Conservation (phyloP, 2,329 filamentous ascomycete genomes). For the Anisogramma anomala region DNA sequence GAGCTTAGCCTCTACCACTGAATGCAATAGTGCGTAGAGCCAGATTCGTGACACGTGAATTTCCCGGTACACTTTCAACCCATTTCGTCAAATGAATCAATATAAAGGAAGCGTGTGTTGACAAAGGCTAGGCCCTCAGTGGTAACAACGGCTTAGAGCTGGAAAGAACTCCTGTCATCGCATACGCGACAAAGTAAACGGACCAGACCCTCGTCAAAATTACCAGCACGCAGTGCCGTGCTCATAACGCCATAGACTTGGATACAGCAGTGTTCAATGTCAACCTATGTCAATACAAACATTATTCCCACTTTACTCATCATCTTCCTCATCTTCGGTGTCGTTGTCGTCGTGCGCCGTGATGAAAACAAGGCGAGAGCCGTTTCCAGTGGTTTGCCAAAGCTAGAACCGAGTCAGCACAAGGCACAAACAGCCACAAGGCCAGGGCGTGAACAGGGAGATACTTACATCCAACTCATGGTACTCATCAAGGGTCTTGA, state of each 20-base stretch:
- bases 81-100: no score
- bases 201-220: conserved; percentile 1
- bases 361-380: conserved; percentile 60
- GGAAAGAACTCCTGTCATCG: no score
- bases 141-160: no score
- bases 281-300: neutral
- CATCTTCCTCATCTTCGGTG: conserved; percentile 25
- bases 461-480: conserved; percentile 73
- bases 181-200: neutral
- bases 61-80: no score
- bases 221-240: neutral
- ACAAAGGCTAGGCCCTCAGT: no score
- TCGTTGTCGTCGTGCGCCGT: conserved; percentile 43
- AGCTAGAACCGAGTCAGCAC: conserved; percentile 44
- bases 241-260: conserved; percentile 23
- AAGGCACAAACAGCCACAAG: neutral
- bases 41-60: no score
- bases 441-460: neutral
- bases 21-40: no score
- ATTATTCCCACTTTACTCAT: neutral
- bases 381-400: conserved; percentile 66
- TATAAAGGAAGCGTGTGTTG: neutral
- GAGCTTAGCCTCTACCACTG: no score
- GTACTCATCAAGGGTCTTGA: conserved; percentile 80
- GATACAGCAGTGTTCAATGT: neutral